These are phyloP conservation scores for Diversispora epigaea DNA, from an alignment of 192 early-diverging fungal species.

Conservation along the genomic window DNA sequence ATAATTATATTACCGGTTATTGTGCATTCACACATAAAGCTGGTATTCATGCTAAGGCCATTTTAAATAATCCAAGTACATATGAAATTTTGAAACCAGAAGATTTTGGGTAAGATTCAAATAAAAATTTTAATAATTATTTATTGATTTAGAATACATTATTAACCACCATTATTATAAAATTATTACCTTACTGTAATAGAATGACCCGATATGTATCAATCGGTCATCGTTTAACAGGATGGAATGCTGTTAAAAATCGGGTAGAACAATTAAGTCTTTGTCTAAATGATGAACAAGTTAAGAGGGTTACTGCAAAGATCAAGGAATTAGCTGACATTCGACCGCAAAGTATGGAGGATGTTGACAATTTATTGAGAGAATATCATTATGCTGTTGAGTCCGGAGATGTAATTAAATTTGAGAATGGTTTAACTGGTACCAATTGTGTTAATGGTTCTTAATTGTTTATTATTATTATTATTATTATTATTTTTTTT, in stretches of 20 bases:
- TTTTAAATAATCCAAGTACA: constrained; percentile 97
- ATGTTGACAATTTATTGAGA: constrained; percentile 84
- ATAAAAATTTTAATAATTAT: no score
- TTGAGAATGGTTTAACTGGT: constrained; percentile 38
- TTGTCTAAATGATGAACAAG: constrained; percentile 78
- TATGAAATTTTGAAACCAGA: constrained; percentile 98
- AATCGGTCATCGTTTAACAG: constrained; percentile 95
- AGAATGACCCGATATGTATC: constrained; percentile 94
- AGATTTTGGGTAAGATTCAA: constrained; percentile 73
- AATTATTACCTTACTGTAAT: neutral
- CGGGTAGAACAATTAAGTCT: constrained; percentile 91
- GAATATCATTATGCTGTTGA: constrained; percentile 71
- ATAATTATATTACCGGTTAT: constrained; percentile 99
- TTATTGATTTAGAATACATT: no score
- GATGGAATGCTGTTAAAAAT: constrained; percentile 99
- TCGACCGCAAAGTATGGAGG: constrained; percentile 87
- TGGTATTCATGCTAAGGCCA: constrained; percentile 99
- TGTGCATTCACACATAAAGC: constrained; percentile 99
- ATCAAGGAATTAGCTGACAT: constrained; percentile 96
- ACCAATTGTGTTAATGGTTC: neutral
- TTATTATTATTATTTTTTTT: no score
- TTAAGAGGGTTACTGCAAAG: constrained; percentile 89
- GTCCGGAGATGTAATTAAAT: constrained; percentile 49
- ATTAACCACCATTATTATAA: no score
- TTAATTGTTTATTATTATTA: no score